Evolutionary conservation across 2,329 filamentous ascomycete species (phyloP).

Genomic region (Xylaria sp.): DNA sequence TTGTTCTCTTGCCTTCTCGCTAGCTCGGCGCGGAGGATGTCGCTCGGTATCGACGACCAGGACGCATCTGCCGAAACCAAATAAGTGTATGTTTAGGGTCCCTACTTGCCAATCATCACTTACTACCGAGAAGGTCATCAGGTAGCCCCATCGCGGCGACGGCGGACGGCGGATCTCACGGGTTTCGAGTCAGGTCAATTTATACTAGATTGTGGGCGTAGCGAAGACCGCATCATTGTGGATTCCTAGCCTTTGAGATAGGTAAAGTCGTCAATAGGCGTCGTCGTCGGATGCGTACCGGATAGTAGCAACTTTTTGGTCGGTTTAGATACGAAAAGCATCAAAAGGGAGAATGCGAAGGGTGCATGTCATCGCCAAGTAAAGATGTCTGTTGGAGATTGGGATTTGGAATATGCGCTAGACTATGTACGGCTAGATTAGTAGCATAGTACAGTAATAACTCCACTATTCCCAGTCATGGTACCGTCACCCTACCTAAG

Average conservation of each 20-base stretch:
- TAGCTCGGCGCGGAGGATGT: conserved; percentile 64
- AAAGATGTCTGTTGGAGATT: not conserved
- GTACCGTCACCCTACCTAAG: no score
- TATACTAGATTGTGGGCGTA: not conserved
- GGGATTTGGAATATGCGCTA: not conserved
- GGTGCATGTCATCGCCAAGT: conserved; percentile 16
- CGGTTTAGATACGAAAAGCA: not conserved
- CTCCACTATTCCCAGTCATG: not conserved
- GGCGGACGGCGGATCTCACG: not conserved
- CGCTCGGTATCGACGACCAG: conserved; percentile 64
- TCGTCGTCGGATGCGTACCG: not conserved
- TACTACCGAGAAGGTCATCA: conserved; percentile 24
- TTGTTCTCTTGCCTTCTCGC: conserved; percentile 56
- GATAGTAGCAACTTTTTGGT: not conserved
- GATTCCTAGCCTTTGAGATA: not conserved
- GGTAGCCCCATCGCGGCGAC: conserved; percentile 22
- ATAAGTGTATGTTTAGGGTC: conserved; percentile 13
- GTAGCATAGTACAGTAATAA: not conserved
- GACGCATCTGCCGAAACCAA: conserved; percentile 47
- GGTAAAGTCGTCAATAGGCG: not conserved
- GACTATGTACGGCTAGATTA: not conserved
- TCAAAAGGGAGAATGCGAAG: conserved; percentile 16
- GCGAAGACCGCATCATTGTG: conserved; percentile 26
- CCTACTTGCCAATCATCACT: conserved; percentile 1
- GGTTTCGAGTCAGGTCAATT: not conserved